Evolutionary conservation across 805 yeast species (phyloP).

Genomic region (Schizosaccharomyces osmophilus): DNA sequence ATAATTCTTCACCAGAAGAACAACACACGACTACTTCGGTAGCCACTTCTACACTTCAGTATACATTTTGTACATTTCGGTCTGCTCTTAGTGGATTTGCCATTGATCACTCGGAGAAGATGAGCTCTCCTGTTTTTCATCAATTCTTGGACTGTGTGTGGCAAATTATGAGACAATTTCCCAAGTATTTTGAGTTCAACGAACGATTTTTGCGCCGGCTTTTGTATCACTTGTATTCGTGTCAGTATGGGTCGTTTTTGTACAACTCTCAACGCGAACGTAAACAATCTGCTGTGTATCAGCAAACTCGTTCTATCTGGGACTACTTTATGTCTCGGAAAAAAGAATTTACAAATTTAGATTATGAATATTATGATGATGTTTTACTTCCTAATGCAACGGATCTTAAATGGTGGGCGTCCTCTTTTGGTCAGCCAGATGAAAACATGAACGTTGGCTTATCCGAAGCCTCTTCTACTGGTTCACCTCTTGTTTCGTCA

Average conservation of each 20-base stretch:
- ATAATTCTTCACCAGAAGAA: not conserved
- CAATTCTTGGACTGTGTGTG: slow-evolving; percentile 80
- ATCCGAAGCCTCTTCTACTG: not conserved
- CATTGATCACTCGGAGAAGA: slow-evolving; percentile 15
- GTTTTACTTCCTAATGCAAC: slow-evolving; percentile 36
- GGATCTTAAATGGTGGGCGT: slow-evolving; percentile 72
- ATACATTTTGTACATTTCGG: not conserved
- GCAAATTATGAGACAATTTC: slow-evolving; percentile 50
- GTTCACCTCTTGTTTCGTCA: not conserved
- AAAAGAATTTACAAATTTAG: slow-evolving; percentile 37
- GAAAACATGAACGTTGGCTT: slow-evolving; percentile 26
- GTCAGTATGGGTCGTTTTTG: slow-evolving; percentile 83
- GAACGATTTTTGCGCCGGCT: slow-evolving; percentile 67
- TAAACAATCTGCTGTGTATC: slow-evolving; percentile 18
- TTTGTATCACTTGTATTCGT: slow-evolving; percentile 69
- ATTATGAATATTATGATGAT: slow-evolving; percentile 16
- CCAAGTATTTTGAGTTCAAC: slow-evolving; percentile 57
- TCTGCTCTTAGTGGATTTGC: not conserved
- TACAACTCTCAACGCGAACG: slow-evolving; percentile 50
- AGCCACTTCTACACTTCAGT: not conserved
- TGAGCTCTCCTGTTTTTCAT: slow-evolving; percentile 78
- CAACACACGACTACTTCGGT: not conserved
- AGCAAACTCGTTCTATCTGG: slow-evolving; percentile 63
- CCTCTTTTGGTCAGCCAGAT: slow-evolving; percentile 51
- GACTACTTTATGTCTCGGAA: slow-evolving; percentile 66